These are phyloP conservation scores for Parietaria judaica DNA, from an alignment of 306 rosid genomes.

Conservation along the genomic window DNA sequence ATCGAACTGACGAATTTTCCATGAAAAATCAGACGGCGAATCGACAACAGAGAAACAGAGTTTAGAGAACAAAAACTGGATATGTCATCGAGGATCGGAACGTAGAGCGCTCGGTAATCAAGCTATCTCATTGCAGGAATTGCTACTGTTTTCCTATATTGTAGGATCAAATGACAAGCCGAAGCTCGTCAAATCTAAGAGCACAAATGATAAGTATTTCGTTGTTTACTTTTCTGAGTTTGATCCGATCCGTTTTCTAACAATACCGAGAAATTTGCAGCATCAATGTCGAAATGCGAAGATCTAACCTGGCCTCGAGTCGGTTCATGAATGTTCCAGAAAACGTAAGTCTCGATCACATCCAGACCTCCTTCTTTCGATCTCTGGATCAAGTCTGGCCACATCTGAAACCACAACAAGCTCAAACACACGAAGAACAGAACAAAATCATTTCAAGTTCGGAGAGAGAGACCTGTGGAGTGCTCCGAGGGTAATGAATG, in stretches of 20 bases:
- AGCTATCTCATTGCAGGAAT: too few relatives aligned
- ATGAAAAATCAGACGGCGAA: neutral
- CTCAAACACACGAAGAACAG: neutral
- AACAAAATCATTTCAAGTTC: neutral
- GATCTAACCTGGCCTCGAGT: slow-evolving; percentile 61
- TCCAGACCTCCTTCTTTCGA: slow-evolving; percentile 93
- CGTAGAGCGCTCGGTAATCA: too few relatives aligned
- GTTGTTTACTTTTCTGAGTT: too few relatives aligned
- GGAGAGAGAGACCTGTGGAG: slow-evolving; percentile 51
- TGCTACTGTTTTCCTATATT: too few relatives aligned
- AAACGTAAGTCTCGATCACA: slow-evolving; percentile 85
- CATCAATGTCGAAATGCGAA: neutral
- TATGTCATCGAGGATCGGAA: too few relatives aligned
- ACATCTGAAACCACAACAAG: slow-evolving; percentile 46
- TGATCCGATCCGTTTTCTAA: too few relatives aligned
- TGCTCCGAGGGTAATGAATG: slow-evolving; percentile 93
- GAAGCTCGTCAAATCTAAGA: too few relatives aligned
- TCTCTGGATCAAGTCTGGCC: slow-evolving; percentile 90
- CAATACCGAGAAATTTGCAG: too few relatives aligned
- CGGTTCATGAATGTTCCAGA: slow-evolving; percentile 88
- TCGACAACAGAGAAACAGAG: neutral
- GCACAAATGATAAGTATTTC: too few relatives aligned
- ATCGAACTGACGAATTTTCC: slow-evolving; percentile 36
- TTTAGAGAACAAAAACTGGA: slow-evolving; percentile 4
- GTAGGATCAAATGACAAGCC: too few relatives aligned